Conservation (phyloP, 1,284 basidiomycete species). For the Microbotryomycetes sp. region DNA sequence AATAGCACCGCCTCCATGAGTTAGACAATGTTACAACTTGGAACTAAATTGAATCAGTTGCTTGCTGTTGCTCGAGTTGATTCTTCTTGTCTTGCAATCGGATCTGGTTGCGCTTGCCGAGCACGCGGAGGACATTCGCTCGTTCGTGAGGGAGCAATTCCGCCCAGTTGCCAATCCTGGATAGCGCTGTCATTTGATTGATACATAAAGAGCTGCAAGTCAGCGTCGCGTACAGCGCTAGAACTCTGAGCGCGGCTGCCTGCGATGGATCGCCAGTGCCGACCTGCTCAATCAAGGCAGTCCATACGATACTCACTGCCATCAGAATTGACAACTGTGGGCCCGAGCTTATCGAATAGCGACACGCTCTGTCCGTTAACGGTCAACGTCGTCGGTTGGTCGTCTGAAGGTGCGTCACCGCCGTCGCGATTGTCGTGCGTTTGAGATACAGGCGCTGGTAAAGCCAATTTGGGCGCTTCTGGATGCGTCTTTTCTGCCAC, state of each 20-base stretch:
- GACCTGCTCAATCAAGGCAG: too few relatives aligned
- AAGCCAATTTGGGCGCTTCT: neutral
- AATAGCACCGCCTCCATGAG: too few relatives aligned
- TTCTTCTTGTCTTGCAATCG: conserved; percentile 16
- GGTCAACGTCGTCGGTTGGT: neutral
- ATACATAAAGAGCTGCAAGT: too few relatives aligned
- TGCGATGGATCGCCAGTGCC: too few relatives aligned
- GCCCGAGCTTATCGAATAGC: conserved; percentile 19
- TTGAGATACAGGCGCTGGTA: neutral
- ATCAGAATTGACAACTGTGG: conserved; percentile 21
- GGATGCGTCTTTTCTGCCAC: too few relatives aligned
- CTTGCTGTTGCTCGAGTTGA: neutral
- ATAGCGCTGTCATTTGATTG: conserved; percentile 19
- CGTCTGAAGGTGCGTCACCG: neutral
- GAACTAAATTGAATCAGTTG: too few relatives aligned
- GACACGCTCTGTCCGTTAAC: conserved; percentile 6
- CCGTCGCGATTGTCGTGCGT: neutral
- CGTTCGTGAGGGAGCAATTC: conserved; percentile 15
- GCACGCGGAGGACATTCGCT: conserved; percentile 14
- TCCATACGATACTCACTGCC: conserved; percentile 19
- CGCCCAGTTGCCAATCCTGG: conserved; percentile 21
- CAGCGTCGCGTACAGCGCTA: too few relatives aligned
- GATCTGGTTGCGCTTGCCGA: conserved; percentile 25
- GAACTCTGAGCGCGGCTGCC: too few relatives aligned
- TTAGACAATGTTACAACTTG: too few relatives aligned